These are phyloP conservation scores for Phytophthora lateralis DNA, from an alignment of 352 stramenopile species.

Conservation along the genomic window DNA sequence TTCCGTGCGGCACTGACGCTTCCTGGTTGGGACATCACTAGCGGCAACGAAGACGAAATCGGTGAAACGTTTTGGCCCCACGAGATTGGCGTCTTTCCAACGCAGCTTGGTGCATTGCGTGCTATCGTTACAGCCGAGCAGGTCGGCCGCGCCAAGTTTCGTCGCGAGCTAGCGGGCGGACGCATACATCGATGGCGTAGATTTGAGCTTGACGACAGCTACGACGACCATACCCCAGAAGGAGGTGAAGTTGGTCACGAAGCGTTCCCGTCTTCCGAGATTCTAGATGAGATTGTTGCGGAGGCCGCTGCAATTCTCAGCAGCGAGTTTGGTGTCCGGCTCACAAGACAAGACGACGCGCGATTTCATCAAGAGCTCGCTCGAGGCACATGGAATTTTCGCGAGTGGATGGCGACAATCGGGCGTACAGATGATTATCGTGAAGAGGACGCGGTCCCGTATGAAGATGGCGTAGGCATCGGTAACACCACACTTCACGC, in stretches of 20 bases:
- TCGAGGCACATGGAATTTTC: constrained; percentile 46
- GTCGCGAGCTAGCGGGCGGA: constrained; percentile 45
- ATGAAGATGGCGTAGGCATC: constrained; percentile 14
- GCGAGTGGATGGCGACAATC: constrained; percentile 53
- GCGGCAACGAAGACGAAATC: constrained; percentile 9
- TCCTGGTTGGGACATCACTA: constrained; percentile 27
- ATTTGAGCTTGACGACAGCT: neutral
- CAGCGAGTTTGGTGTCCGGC: constrained; percentile 45
- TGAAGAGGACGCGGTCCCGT: constrained; percentile 53
- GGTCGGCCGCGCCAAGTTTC: constrained; percentile 56
- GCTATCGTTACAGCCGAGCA: constrained; percentile 62
- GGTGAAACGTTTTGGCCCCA: constrained; percentile 46
- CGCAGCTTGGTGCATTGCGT: constrained; percentile 58
- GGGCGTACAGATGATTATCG: constrained; percentile 40
- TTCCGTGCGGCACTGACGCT: constrained; percentile 61
- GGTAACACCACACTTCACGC: constrained; percentile 5
- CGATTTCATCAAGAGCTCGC: constrained; percentile 45
- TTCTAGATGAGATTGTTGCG: constrained; percentile 55
- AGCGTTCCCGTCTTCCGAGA: constrained; percentile 44
- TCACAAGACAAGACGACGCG: constrained; percentile 45
- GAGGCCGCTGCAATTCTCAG: constrained; percentile 50
- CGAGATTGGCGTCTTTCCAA: constrained; percentile 59
- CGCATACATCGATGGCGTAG: constrained; percentile 24
- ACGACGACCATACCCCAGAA: neutral
- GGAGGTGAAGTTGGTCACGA: neutral